Evolutionary conservation across 495 filamentous ascomycete genomes (phyloP), one percentile per base, ranked within the genome.

Genomic region (Usnea hakonensis): DNA sequence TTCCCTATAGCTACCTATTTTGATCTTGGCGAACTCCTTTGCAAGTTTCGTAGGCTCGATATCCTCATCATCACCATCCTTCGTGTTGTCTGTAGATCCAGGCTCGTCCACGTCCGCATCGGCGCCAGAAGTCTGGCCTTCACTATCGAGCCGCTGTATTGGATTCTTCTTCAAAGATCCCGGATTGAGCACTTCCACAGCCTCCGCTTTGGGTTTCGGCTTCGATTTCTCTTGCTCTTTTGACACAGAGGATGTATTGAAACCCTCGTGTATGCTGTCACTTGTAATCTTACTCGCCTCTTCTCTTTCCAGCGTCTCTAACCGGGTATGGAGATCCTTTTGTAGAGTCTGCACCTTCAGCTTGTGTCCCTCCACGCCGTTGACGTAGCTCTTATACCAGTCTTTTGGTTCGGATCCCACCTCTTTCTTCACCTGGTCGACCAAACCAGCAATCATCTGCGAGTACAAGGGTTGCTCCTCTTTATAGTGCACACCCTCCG

Each of bases 401-500:
- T 87, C 82, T 37, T 84, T 75, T 5, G 76, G 77, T 14, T 81
- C 80, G 60, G 89, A 85, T 44, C 90, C 89, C 17, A 96, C 80
- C 46, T 90, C 85, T 72, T 88, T 88, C 78, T 97, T 97, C 33
- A 97, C 91, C 71, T 96, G 89, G 68, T 98, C 94, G 9, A 97
- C 82, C 65, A 98, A 67, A 7, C 86, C 82, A 35, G 90, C 88
- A 88, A 97, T 91, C 94, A 98, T 97, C 76, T 91, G 88, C 21
- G 90, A 92, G 70, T 95, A 98, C 7, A 86, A 88, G 1, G 90
- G 91, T 60, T 87, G 83, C 67, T 91, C 86, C 66, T 87, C 84
- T 63, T 90, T 76, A 40, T 83, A 81, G 70, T 95, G 86, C 38
- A 96, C 87, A 28, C 89, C 91, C 61, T 84, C 87, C 28, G 91